Evolutionary conservation across 305 asterid genomes (phyloP), one percentile per base, ranked within the genome.

Genomic region (Coffea humblotiana): DNA sequence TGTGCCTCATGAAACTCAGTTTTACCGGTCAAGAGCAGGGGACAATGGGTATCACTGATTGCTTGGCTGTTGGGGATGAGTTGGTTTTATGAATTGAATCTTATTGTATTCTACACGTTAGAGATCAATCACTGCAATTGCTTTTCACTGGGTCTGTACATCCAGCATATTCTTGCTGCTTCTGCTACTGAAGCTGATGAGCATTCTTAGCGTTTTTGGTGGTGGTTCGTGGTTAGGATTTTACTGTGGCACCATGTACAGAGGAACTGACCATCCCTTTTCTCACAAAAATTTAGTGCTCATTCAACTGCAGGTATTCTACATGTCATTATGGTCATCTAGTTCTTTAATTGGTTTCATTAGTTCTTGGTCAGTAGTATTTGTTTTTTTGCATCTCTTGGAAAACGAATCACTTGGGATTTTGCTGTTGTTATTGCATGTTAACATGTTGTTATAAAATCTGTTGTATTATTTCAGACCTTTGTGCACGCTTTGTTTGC

Each of bases 231-330:
- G 81, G 97, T 93, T 80, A 91, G 98, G 83, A 88, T 92, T 79
- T 84, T 95, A 81, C 97, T 92, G 48, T 93, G 97, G 98, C 98
- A 93, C 85, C 93, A 95, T 79, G 91, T 91, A 40, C 6, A 19
- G 97, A 95, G 83, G 99, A 98, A 84, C 89, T 95, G 82, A 82
- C 93, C 75, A 77, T 89, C 81, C 97, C 99, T 40, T 40, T 5
- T 40, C 92, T 91, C 51, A 89, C 93, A 74, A 92, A 85, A 97
- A 93, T 83, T 95, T 98, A 98, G 95, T 93, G 86, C 92, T 95
- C 84, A 88, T 84, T 86, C 99, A 95, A 88, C 95, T 95, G 64
- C 94, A 40, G 43, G 43, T 40, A 40, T 40, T 40, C 43, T 40
- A 40, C 43, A 40, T 40, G 43, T 40, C 43, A 40, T 40, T 40